Evolutionary conservation across 345 rosid genomes (phyloP).

Genomic region (Brassica napus): DNA sequence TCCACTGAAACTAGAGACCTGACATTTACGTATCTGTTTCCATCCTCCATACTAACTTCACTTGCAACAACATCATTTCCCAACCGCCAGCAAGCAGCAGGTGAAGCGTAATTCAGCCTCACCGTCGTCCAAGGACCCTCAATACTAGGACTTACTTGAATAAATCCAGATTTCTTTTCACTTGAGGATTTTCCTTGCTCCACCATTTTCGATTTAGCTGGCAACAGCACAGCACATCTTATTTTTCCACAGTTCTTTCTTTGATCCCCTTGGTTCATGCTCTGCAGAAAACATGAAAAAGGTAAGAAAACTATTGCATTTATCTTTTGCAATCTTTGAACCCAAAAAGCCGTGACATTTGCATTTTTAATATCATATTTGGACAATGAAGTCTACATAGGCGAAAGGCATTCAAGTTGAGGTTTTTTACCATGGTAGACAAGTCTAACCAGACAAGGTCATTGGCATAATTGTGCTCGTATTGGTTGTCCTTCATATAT

Average conservation of each 20-base stretch:
- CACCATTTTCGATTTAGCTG: constrained; percentile 54
- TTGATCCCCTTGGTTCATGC: constrained; percentile 41
- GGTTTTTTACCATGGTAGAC: constrained; percentile 48
- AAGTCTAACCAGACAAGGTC: constrained; percentile 72
- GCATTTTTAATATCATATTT: constrained; percentile 14
- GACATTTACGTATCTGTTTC: constrained; percentile 76
- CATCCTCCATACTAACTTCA: constrained; percentile 85
- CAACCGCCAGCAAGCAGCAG: constrained; percentile 94
- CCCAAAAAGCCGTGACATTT: constrained; percentile 1
- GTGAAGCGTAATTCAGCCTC: constrained; percentile 92
- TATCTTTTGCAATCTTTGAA: background rate
- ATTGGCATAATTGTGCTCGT: constrained; percentile 50
- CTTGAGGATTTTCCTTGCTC: constrained; percentile 41
- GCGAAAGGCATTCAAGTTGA: constrained; percentile 8
- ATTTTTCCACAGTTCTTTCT: constrained; percentile 56
- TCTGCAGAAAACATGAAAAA: constrained; percentile 47
- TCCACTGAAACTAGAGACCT: constrained; percentile 83
- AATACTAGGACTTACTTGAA: constrained; percentile 88
- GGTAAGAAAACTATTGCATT: background rate
- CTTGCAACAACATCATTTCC: constrained; percentile 93
- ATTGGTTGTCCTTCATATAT: constrained; percentile 44
- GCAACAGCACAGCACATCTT: constrained; percentile 69
- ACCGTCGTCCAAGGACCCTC: constrained; percentile 98
- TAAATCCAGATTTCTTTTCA: constrained; percentile 67
- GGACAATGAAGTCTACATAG: constrained; percentile 9